Conservation (phyloP, 257 asterid species). For the Orobanche coerulescens region DNA sequence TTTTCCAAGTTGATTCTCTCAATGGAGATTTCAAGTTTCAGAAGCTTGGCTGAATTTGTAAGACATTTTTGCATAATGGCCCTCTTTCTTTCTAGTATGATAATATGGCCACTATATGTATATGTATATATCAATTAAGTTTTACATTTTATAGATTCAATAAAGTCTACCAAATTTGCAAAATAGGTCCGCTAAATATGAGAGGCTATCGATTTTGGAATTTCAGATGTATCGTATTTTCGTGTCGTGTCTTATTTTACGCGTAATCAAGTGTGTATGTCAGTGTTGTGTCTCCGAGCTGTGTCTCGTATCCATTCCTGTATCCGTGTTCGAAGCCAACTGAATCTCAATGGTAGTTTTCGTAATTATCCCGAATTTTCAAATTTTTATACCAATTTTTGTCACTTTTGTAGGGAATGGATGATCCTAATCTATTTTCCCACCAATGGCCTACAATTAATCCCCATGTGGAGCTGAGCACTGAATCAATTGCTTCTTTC, state of each 20-base stretch:
- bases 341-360: not conserved
- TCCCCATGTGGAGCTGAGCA: conserved; percentile 35
- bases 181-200: no score
- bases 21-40: conserved; percentile 41
- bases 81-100: not conserved
- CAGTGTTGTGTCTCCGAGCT: no score
- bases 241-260: no score
- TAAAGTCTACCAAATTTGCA: no score
- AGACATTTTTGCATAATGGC: not conserved
- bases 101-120: not conserved
- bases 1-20: not conserved
- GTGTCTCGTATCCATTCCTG: no score
- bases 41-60: conserved; percentile 48
- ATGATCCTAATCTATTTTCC: conserved; percentile 32
- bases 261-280: no score
- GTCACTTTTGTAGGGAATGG: conserved; percentile 41
- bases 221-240: no score
- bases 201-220: no score
- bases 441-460: conserved; percentile 38
- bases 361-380: not conserved
- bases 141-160: no score
- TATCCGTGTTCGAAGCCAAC: no score
- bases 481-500: conserved; percentile 21
- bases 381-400: no score
- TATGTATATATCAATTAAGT: no score